Evolutionary conservation across 805 yeast species (phyloP).

Genomic region (Kazachstania africana): DNA sequence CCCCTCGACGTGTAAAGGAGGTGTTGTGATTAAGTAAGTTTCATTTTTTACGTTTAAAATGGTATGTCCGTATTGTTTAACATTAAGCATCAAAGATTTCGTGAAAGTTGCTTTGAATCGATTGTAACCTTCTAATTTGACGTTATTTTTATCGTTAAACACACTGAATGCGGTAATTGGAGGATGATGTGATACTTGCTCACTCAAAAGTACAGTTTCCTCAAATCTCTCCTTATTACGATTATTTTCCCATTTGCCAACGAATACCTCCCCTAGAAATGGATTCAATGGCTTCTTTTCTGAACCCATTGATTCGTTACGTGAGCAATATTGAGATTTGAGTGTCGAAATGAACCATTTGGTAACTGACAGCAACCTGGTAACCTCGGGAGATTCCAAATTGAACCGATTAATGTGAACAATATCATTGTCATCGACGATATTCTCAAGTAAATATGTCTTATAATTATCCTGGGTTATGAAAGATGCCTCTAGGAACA

Average conservation of each 20-base stretch:
- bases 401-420: too few species aligned
- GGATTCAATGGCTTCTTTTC: slow-evolving; percentile 98
- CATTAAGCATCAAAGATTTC: slow-evolving; percentile 61
- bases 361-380: slow-evolving; percentile 66
- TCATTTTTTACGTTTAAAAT: slow-evolving; percentile 56
- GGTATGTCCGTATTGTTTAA: slow-evolving; percentile 90
- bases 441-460: slow-evolving; percentile 31
- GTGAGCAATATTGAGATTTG: slow-evolving; percentile 85
- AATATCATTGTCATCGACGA: slow-evolving; percentile 5
- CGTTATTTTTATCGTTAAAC: slow-evolving; percentile 57
- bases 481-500: slow-evolving; percentile 61
- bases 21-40: slow-evolving; percentile 68
- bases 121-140: slow-evolving; percentile 75
- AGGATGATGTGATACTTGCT: slow-evolving; percentile 96
- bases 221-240: slow-evolving; percentile 42
- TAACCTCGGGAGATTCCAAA: slow-evolving; percentile 28
- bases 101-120: slow-evolving; percentile 79
- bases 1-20: slow-evolving; percentile 92
- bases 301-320: slow-evolving; percentile 85
- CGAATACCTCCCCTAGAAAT: slow-evolving; percentile 86
- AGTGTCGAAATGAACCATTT: slow-evolving; percentile 87
- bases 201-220: slow-evolving; percentile 69
- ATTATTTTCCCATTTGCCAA: slow-evolving; percentile 71
- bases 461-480: slow-evolving; percentile 14
- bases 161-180: slow-evolving; percentile 92